phyloP scores from a whole-genome alignment of 441 rosid genomes.

The Populus trichocarpa region DNA sequence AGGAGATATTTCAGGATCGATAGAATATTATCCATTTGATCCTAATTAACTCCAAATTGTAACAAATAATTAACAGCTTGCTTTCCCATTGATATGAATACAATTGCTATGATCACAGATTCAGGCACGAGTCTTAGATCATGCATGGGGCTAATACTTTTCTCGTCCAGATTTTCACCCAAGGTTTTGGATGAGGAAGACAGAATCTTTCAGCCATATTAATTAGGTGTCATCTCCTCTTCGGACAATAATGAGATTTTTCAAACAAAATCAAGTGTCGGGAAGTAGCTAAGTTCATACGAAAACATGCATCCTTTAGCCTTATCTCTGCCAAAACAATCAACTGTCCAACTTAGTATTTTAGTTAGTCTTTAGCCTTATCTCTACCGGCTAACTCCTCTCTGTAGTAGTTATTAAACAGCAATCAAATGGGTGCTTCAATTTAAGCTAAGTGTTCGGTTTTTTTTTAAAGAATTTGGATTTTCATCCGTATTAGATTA shows the following conservation, averaged over 20 bases:
- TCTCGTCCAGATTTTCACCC: background rate
- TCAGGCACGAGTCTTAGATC: background rate
- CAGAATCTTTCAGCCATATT: background rate
- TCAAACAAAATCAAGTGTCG: background rate
- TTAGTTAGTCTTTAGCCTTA: background rate
- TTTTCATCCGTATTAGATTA: too few species aligned
- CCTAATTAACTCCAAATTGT: background rate
- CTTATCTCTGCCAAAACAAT: background rate
- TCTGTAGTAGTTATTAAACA: too few species aligned
- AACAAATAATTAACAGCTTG: background rate
- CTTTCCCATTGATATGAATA: too few species aligned
- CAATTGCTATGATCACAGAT: background rate
- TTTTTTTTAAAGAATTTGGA: too few species aligned
- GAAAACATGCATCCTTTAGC: background rate
- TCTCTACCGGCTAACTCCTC: too few species aligned
- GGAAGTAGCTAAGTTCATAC: background rate
- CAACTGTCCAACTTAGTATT: background rate
- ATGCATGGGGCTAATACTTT: background rate
- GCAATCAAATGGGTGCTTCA: too few species aligned
- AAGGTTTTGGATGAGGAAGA: background rate
- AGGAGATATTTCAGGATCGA: too few species aligned
- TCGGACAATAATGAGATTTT: background rate
- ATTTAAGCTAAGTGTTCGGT: too few species aligned
- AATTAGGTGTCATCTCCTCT: background rate
- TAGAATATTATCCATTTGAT: too few species aligned